phyloP scores from a whole-genome alignment of 2,329 filamentous ascomycete species.

The Cryphonectria carpinicola region DNA sequence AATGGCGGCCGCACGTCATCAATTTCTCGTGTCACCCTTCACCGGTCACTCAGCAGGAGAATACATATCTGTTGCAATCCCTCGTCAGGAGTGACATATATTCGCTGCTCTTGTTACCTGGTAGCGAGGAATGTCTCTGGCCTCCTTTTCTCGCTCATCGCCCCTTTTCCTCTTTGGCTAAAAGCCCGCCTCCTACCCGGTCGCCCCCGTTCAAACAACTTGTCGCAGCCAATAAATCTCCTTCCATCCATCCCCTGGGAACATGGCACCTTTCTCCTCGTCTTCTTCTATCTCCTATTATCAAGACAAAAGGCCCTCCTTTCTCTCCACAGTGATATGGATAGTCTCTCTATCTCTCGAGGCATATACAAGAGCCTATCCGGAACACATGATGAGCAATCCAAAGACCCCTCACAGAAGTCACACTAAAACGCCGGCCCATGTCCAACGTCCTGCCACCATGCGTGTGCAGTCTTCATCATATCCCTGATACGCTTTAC shows the following conservation, averaged over 20 bases:
- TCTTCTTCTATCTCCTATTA: neutral
- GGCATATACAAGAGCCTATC: neutral
- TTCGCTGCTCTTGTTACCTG: neutral
- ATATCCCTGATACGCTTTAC: neutral
- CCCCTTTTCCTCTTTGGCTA: neutral
- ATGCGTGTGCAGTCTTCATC: neutral
- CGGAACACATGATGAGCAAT: neutral
- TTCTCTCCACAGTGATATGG: neutral
- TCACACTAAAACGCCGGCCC: neutral
- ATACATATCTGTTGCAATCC: neutral
- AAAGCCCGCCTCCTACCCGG: neutral
- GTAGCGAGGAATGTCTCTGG: neutral
- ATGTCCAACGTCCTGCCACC: slow-evolving; percentile 1
- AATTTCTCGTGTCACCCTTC: neutral
- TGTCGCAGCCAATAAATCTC: neutral
- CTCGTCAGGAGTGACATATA: neutral
- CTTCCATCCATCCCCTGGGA: neutral
- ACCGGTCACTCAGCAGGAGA: neutral
- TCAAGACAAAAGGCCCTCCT: neutral
- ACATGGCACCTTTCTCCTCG: neutral
- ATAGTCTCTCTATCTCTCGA: neutral
- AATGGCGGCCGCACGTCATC: neutral
- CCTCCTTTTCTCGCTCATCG: neutral
- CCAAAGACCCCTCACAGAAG: neutral
- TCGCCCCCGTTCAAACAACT: neutral